Percentiles rank a stretch among this genome's conserved stretches.
Conservation (phyloP, 805 yeast species). For the Lachancea kluyveri region DNA sequence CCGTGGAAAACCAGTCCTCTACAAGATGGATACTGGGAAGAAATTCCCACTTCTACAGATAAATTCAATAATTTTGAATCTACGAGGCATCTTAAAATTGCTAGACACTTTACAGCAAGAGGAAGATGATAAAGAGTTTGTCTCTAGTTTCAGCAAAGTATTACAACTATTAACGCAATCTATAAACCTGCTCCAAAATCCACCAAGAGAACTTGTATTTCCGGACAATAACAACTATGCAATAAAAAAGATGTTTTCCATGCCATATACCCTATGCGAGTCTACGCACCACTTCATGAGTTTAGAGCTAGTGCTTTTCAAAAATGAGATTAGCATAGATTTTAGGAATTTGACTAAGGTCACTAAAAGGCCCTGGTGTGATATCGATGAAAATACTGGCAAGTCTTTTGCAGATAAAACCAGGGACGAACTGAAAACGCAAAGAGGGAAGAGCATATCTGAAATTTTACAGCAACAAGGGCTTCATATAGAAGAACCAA, state of each 20-base stretch:
- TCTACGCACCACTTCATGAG: conserved; percentile 36
- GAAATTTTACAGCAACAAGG: conserved; percentile 37
- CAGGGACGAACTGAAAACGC: conserved; percentile 46
- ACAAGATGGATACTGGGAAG: conserved; percentile 33
- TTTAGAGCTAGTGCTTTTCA: conserved; percentile 52
- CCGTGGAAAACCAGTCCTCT: conserved; percentile 36
- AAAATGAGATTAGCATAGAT: conserved; percentile 59
- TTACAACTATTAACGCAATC: conserved; percentile 19
- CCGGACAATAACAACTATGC: conserved; percentile 45
- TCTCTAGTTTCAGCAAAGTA: conserved; percentile 15
- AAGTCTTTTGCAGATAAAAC: conserved; percentile 54
- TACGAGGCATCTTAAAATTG: conserved; percentile 14
- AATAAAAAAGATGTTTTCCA: conserved; percentile 42
- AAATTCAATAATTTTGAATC: conserved; percentile 28
- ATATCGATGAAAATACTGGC: conserved; percentile 39
- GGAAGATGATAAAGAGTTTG: conserved; percentile 31
- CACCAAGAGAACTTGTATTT: conserved; percentile 49
- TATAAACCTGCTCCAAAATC: conserved; percentile 36
- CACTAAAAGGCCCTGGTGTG: conserved; percentile 57
- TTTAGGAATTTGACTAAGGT: conserved; percentile 45
- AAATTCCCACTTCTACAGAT: conserved; percentile 38
- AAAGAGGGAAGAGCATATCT: conserved; percentile 34
- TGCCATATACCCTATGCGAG: conserved; percentile 23
- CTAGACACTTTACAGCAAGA: conserved; percentile 40
- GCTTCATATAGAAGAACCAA: conserved; percentile 27